Percentiles rank a stretch among this genome's conserved stretches.
Conservation (phyloP, 169 alveolate genomes). For the Plasmodium blacklocki region DNA sequence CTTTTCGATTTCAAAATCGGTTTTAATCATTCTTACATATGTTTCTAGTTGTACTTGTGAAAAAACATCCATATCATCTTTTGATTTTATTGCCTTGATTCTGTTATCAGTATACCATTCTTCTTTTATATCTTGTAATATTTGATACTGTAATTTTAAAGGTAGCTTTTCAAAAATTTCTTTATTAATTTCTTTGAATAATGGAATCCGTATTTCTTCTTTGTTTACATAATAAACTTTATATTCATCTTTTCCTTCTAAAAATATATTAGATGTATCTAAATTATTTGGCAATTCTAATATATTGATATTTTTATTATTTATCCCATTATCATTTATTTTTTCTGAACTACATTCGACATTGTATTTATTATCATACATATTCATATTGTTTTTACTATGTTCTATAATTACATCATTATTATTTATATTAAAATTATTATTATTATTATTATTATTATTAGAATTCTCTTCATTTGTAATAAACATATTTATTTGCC, state of each 20-base stretch:
- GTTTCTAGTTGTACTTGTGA: constrained; percentile 89
- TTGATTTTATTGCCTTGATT: constrained; percentile 82
- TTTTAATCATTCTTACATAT: constrained; percentile 86
- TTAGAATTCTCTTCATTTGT: not conserved
- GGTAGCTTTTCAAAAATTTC: constrained; percentile 87
- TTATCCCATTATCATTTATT: not conserved
- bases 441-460: not conserved
- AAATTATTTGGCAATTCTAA: constrained; percentile 42
- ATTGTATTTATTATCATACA: not conserved
- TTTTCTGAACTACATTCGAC: not conserved
- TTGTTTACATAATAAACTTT: constrained; percentile 67
- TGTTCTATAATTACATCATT: not conserved
- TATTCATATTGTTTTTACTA: not conserved
- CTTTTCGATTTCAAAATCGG: constrained; percentile 88
- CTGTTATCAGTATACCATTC: constrained; percentile 86
- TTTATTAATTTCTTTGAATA: constrained; percentile 81
- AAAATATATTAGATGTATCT: constrained; percentile 1
- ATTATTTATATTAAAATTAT: not conserved
- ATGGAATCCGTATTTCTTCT: constrained; percentile 67
- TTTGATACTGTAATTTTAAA: constrained; percentile 83
- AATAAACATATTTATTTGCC: not conserved
- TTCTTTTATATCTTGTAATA: constrained; percentile 87
- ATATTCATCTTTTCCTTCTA: constrained; percentile 74
- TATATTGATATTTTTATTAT: constrained; percentile 32
- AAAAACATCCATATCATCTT: constrained; percentile 86